These are phyloP conservation scores for Alternaria sp. DNA, from an alignment of 2,329 filamentous ascomycete genomes.

Conservation along the genomic window DNA sequence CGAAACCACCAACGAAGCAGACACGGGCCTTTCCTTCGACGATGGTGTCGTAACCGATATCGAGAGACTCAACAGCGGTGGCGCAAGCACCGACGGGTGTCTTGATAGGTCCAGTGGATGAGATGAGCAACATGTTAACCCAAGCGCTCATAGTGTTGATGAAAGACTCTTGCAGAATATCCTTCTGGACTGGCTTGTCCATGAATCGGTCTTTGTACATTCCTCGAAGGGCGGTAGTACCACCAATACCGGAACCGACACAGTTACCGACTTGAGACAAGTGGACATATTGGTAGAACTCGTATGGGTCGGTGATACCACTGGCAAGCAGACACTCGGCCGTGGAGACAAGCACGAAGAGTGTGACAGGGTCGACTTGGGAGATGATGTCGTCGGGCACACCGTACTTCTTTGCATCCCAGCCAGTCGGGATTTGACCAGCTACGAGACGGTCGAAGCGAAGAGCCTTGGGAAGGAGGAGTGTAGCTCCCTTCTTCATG, in stretches of 20 bases:
- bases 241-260: slow-evolving; percentile 97
- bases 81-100: slow-evolving; percentile 97
- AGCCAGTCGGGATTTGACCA: slow-evolving; percentile 94
- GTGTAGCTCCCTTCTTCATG: slow-evolving; percentile 91
- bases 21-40: slow-evolving; percentile 97
- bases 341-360: slow-evolving; percentile 93
- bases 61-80: slow-evolving; percentile 94
- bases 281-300: slow-evolving; percentile 99
- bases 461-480: slow-evolving; percentile 96
- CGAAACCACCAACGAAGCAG: slow-evolving; percentile 97
- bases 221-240: slow-evolving; percentile 85
- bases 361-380: slow-evolving; percentile 94
- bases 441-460: slow-evolving; percentile 97
- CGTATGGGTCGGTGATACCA: slow-evolving; percentile 97
- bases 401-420: slow-evolving; percentile 96
- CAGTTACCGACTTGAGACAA: slow-evolving; percentile 98
- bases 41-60: slow-evolving; percentile 98
- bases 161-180: slow-evolving; percentile 98
- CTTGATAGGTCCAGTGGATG: slow-evolving; percentile 97
- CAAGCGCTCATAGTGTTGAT: slow-evolving; percentile 99
- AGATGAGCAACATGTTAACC: slow-evolving; percentile 99
- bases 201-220: slow-evolving; percentile 99
- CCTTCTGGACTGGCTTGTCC: slow-evolving; percentile 97
- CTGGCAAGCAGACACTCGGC: slow-evolving; percentile 88
- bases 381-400: slow-evolving; percentile 97